Base-by-base conservation (phyloP, 2,329 filamentous ascomycete species). In the Trichocomaceae sp. region DNA sequence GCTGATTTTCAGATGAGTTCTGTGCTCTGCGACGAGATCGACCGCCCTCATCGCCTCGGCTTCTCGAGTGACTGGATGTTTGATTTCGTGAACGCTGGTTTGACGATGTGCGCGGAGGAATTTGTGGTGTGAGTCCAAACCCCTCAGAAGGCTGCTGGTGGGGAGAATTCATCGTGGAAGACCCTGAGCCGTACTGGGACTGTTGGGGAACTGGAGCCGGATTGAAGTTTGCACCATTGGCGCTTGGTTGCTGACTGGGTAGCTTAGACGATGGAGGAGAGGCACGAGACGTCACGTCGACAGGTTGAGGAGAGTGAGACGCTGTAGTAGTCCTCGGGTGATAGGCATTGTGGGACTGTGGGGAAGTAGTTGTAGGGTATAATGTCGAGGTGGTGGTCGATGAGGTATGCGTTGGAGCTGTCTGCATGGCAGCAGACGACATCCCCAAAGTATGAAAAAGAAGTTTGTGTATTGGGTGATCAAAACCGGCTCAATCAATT, bases 41-140 rank as follows among this genome's bases (percentile, higher is more conserved):
- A 55, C 71, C 59, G 60, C 72, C 63, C 31, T 64, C 63, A 65
- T 69, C 33, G 69, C 65, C 56, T 75, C 71, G 26, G 60, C 58
- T 57, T 66, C 68, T 56, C 65, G 71, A 62, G 67, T 75, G 29
- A 66, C 50, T 58, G 8, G 65, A 62, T 15, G 60, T 69, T 54
- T 63, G 57, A 62, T 71, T 63, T 41, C 51, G 65, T 59, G 67
- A 69, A 74, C 76, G 79, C 60, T 84, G 82, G 60, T 83, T 86
- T 44, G 89, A 93, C 13, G 90, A 95, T 7, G 88, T 91, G 65
- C 90, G 88, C 47, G 88, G 90, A 54, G 87, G 85, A 62, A 88
- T 79, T 22, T 88, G 86, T 52, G 87, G 83, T 29, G 71, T 71
- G 56, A 72, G 74, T 80, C 72, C 75, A 80, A 83, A 71, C 77